Base-by-base conservation (phyloP, 805 yeast species). In the Pichia membranifaciens region DNA sequence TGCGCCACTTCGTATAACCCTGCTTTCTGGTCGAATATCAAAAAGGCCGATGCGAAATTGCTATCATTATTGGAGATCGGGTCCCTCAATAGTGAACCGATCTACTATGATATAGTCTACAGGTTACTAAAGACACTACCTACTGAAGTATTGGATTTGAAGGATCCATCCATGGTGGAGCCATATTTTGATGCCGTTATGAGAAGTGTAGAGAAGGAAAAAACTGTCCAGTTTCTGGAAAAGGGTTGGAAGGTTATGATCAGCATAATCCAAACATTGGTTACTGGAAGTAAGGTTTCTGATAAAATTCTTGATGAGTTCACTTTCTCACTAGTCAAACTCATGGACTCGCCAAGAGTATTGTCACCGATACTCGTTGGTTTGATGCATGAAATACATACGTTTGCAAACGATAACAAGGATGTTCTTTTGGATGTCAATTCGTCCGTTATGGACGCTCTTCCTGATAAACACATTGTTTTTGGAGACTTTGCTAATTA, bases 21-120 rank as follows among this genome's bases (percentile, higher is more conserved):
- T 16, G 74, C 69, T 25, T 68, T 83, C 41, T 82, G 87, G 82
- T 17, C 43, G 1, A 63, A 70, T 3, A 75, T 73, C 18, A 82
- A 82, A 47, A 65, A 65, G 3, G 53, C 79, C 1, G 68, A 70
- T 16, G 70, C 69, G 3, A 72, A 71, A 49, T 57, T 84, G 10
- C 40, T 68, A 1, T 72, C 65, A 0, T 73, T 81, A 51, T 54
- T 84, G 18, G 65, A 65, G 12, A 51, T 79, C 13, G 84, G 88
- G 0, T 76, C 78, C 2, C 68, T 81, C 41, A 71, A 70, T 43
- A 78, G 85, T 43, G 66, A 69, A 25, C 74, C 81, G 0, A 52
- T 65, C 0, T 82, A 79, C 56, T 84, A 77, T 53, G 53, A 54
- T 16, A 38, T 56, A 6, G 36, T 64, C 1, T 40, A 22, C 3